Conservation (phyloP, 371 early-diverging fungal species). For the Coemansia sp. region DNA sequence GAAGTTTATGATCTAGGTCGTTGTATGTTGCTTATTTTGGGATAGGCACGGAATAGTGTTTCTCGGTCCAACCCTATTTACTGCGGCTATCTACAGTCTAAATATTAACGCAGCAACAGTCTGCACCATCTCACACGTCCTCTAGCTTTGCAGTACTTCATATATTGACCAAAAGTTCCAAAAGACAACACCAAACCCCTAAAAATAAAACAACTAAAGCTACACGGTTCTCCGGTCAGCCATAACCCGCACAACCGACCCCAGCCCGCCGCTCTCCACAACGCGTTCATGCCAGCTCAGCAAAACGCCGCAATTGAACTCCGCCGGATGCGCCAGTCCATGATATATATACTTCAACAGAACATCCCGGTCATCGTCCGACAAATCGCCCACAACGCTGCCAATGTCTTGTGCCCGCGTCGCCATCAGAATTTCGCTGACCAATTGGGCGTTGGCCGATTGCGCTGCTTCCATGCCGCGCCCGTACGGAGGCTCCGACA, state of each 20-base stretch:
- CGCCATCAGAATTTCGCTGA: constrained; percentile 75
- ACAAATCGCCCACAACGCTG: constrained; percentile 60
- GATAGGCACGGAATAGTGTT: too few relatives aligned
- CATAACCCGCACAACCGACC: constrained; percentile 84
- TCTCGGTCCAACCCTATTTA: too few relatives aligned
- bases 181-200: too few relatives aligned
- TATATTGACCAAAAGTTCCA: too few relatives aligned
- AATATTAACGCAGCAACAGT: too few relatives aligned
- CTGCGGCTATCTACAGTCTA: too few relatives aligned
- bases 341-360: constrained; percentile 91
- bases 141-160: too few relatives aligned
- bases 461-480: constrained; percentile 66
- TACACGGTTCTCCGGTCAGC: constrained; percentile 79
- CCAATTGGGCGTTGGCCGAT: constrained; percentile 71
- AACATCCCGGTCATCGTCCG: constrained; percentile 66
- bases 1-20: too few relatives aligned
- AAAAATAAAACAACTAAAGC: background rate
- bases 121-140: too few relatives aligned
- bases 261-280: constrained; percentile 79
- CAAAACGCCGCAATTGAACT: constrained; percentile 74
- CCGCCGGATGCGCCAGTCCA: constrained; percentile 84
- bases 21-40: too few relatives aligned
- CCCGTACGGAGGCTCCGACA: constrained; percentile 85
- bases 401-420: constrained; percentile 69
- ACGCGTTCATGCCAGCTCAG: constrained; percentile 92